phyloP scores from a whole-genome alignment of 2,329 filamentous ascomycete genomes.

The Claviceps digitariae region DNA sequence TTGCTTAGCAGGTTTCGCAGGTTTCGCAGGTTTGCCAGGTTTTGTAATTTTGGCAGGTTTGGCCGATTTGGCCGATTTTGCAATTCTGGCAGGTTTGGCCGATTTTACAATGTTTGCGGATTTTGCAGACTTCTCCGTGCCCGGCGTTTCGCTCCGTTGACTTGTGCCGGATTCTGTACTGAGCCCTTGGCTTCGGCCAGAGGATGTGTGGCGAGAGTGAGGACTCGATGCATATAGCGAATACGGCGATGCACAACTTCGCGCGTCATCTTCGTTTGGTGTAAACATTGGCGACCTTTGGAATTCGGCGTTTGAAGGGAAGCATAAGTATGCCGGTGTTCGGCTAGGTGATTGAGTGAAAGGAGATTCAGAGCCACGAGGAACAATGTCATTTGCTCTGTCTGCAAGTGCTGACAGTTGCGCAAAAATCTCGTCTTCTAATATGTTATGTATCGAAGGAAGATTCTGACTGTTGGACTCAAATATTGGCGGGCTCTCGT shows the following conservation, averaged over 20 bases:
- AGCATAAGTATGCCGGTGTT: constrained; percentile 18
- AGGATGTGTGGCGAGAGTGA: constrained; percentile 22
- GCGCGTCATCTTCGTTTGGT: constrained; percentile 31
- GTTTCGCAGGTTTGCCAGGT: too few relatives aligned
- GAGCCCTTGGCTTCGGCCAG: constrained; percentile 20
- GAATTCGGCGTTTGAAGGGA: constrained; percentile 14
- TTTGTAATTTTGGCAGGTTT: too few relatives aligned
- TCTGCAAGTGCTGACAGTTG: constrained; percentile 19
- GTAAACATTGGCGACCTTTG: constrained; percentile 34
- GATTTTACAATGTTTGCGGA: constrained; percentile 18
- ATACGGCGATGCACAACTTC: constrained; percentile 33
- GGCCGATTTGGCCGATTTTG: too few relatives aligned
- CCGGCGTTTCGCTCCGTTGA: constrained; percentile 32
- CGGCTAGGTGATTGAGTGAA: constrained; percentile 24
- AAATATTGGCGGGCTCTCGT: constrained; percentile 21
- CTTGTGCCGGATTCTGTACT: constrained; percentile 30
- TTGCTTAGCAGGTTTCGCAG: too few relatives aligned
- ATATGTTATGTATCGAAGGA: constrained; percentile 25
- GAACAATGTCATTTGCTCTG: constrained; percentile 14
- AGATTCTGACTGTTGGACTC: constrained; percentile 22
- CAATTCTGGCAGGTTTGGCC: constrained; percentile 23
- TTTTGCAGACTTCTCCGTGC: constrained; percentile 28
- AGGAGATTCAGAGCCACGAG: constrained; percentile 11
- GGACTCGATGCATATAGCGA: constrained; percentile 25
- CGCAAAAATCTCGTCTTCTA: constrained; percentile 19